Conservation (phyloP, 2,329 filamentous ascomycete species). For the Penicillium hesseltinei region DNA sequence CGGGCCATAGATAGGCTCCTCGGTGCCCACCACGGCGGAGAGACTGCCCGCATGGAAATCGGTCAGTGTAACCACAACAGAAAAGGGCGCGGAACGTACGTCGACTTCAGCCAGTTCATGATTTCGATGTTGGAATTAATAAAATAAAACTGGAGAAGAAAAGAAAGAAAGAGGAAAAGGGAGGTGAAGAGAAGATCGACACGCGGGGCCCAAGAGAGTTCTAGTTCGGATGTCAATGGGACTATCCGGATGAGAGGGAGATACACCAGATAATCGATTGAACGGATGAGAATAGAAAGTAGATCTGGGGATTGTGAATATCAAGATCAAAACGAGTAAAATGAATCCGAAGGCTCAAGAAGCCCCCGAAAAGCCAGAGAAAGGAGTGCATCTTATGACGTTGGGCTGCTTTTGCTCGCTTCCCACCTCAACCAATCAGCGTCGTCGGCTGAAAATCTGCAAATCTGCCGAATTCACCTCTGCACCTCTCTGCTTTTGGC, state of each 20-base stretch:
- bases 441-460: constrained; percentile 21
- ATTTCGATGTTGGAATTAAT: constrained; percentile 44
- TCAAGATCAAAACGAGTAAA: neutral
- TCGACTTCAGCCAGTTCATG: constrained; percentile 94
- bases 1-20: constrained; percentile 93
- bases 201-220: constrained; percentile 31
- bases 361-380: neutral
- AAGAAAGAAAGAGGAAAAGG: constrained; percentile 19
- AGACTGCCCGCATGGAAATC: constrained; percentile 58
- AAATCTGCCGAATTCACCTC: constrained; percentile 10
- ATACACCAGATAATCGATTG: constrained; percentile 1
- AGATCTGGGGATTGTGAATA: neutral
- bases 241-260: constrained; percentile 4
- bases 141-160: constrained; percentile 8
- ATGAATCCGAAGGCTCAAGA: neutral
- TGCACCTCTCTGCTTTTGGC: neutral
- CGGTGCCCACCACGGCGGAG: constrained; percentile 83
- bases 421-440: constrained; percentile 22
- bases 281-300: neutral
- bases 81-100: constrained; percentile 56
- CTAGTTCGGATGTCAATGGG: constrained; percentile 27
- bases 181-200: constrained; percentile 32
- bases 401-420: constrained; percentile 24
- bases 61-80: constrained; percentile 16
- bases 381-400: constrained; percentile 19